phyloP scores from a whole-genome alignment of 768 basidiomycete species.

The Chiua virens region DNA sequence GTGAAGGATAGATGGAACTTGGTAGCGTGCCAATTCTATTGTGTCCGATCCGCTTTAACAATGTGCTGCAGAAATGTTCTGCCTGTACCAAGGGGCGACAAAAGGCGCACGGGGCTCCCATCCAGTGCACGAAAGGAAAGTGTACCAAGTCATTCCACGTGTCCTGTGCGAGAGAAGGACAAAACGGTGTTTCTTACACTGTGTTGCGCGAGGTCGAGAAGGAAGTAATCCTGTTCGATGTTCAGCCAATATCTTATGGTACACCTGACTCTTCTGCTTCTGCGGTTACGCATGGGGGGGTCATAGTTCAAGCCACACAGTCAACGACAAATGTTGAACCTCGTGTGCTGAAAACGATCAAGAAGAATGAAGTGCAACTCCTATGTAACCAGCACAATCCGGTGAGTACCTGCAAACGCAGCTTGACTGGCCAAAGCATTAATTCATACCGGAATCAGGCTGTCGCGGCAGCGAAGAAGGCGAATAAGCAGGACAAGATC shows the following conservation, averaged over 20 bases:
- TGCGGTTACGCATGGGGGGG: background rate
- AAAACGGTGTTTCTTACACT: conserved; percentile 55
- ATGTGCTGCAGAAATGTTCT: conserved; percentile 76
- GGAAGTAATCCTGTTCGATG: conserved; percentile 68
- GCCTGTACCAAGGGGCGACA: conserved; percentile 69
- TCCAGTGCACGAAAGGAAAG: conserved; percentile 94
- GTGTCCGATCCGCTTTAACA: background rate
- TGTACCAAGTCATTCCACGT: conserved; percentile 94
- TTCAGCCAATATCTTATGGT: conserved; percentile 16
- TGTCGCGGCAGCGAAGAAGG: conserved; percentile 71
- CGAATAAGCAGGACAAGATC: conserved; percentile 72
- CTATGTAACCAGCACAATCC: conserved; percentile 91
- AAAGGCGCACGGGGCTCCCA: conserved; percentile 75
- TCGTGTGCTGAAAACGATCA: conserved; percentile 61
- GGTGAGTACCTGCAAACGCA: conserved; percentile 45
- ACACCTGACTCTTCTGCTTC: background rate
- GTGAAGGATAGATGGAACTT: conserved; percentile 92
- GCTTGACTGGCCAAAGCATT: background rate
- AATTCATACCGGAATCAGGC: conserved; percentile 42
- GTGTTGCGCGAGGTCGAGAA: conserved; percentile 75
- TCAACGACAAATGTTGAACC: conserved; percentile 13
- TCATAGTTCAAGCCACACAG: background rate
- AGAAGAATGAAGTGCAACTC: conserved; percentile 71
- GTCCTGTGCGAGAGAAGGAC: conserved; percentile 70
- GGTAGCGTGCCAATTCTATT: conserved; percentile 46